Conservation (phyloP, 1,284 basidiomycete species). For the Ganoderma leucocontextum region DNA sequence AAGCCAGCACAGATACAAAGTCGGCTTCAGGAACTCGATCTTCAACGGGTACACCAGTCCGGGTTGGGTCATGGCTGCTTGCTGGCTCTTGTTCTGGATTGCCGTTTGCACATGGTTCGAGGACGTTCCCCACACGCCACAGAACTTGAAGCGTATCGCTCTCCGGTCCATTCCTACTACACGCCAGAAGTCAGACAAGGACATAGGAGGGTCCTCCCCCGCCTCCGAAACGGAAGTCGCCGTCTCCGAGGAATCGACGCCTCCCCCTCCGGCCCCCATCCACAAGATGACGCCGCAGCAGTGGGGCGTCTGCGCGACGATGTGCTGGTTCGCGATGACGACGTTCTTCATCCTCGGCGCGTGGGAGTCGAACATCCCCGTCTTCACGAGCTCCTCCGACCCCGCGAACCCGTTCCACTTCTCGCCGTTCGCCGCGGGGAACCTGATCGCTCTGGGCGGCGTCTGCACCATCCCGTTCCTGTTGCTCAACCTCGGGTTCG, state of each 20-base stretch:
- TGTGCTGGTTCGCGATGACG: slow-evolving; percentile 79
- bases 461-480: slow-evolving; percentile 72
- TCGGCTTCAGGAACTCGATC: slow-evolving; percentile 45
- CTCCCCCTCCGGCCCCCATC: background rate
- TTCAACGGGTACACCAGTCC: slow-evolving; percentile 74
- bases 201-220: slow-evolving; percentile 9
- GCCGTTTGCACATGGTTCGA: slow-evolving; percentile 55
- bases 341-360: slow-evolving; percentile 79
- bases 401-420: slow-evolving; percentile 53
- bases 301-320: slow-evolving; percentile 64
- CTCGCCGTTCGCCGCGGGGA: slow-evolving; percentile 70
- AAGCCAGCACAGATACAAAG: slow-evolving; percentile 35
- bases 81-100: slow-evolving; percentile 63
- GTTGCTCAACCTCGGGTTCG: slow-evolving; percentile 63
- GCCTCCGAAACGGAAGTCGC: slow-evolving; percentile 13
- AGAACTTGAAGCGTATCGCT: slow-evolving; percentile 17
- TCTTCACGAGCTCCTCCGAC: slow-evolving; percentile 56
- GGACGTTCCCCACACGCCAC: slow-evolving; percentile 49
- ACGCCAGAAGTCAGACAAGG: slow-evolving; percentile 10
- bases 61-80: slow-evolving; percentile 69
- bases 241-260: background rate
- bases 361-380: slow-evolving; percentile 78
- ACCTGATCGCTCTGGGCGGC: slow-evolving; percentile 76
- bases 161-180: slow-evolving; percentile 19
- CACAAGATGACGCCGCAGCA: slow-evolving; percentile 35